These are phyloP conservation scores for Camellia granthamiana DNA, from an alignment of 148 eudicot genomes.

Conservation along the genomic window DNA sequence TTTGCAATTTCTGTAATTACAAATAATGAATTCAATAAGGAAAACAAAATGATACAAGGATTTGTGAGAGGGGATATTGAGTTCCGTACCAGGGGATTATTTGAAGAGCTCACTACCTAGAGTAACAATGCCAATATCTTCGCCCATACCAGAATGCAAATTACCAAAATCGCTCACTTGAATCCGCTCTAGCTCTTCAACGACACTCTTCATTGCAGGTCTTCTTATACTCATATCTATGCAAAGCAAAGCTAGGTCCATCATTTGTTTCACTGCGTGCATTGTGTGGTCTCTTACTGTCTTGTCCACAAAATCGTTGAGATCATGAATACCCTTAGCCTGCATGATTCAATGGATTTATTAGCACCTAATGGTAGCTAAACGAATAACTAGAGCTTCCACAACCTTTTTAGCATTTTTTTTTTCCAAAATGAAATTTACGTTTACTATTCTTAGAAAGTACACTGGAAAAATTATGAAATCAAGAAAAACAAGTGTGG, in stretches of 20 bases:
- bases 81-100: neutral
- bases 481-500: neutral
- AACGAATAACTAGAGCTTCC: neutral
- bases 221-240: conserved; percentile 10
- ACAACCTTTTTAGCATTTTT: neutral
- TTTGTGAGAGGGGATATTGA: neutral
- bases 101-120: conserved; percentile 24
- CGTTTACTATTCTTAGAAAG: neutral
- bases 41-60: neutral
- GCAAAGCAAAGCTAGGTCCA: conserved; percentile 18
- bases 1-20: neutral
- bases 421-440: neutral
- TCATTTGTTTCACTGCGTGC: neutral
- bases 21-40: neutral
- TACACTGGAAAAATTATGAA: no score
- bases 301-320: conserved; percentile 12
- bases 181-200: conserved; percentile 18
- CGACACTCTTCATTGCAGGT: conserved; percentile 15
- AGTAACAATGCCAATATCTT: conserved; percentile 17
- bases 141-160: conserved; percentile 12
- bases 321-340: conserved; percentile 1
- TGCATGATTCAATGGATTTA: neutral
- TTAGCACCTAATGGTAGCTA: neutral
- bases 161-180: conserved; percentile 11
- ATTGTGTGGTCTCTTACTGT: conserved; percentile 12